Evolutionary conservation across 371 early-diverging fungal species (phyloP), one percentile per base, ranked within the genome.

Genomic region (Mucor circinelloides): DNA sequence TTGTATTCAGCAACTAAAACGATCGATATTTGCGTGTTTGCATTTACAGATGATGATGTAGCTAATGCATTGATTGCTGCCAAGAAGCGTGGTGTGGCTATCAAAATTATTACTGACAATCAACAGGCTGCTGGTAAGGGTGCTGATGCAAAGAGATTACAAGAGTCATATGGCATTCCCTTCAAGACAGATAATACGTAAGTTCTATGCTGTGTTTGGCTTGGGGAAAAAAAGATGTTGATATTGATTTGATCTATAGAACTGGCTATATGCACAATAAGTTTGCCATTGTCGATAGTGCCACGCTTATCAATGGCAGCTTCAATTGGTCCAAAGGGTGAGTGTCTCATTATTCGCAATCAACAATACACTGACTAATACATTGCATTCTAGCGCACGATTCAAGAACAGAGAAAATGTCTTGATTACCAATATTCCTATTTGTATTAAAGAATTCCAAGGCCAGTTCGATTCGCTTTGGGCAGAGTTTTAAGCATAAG

Each of bases 21-120:
- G 7, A 79, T 90, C n/a, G 90, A 90, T 69, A 75, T 86, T 17
- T 87, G 88, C 64, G 87, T 90, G 12, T 90, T 86, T 70, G 85
- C 85, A 54, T 78, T 90, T 52, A 90, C 90, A 9, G 90, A 90
- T 67, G 86, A 90, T 70, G 89, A 86, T 72, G 67, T 88, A 38
- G 86, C 89, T 25, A 79, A 87, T 50, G 85, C 82, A 23, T 68
- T 90, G 25, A 78, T 83, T 64, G 74, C 76, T 9, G 89, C 89
- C 44, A 81, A 88, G 64, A 77, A 83, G 63, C 80, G 90, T 28
- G 82, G 80, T 27, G 89, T 90, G 13, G 68, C 67, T 31, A 69
- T 83, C 34, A 66, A 77, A 34, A 83, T 83, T 59, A 83, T 90
- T 63, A 85, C 87, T 2, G 90, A 90, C 60, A 86, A 89, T 64